Evolutionary conservation across 2,329 filamentous ascomycete genomes (phyloP), one percentile per base, ranked within the genome.

Genomic region (Cytospora paraplurivora): DNA sequence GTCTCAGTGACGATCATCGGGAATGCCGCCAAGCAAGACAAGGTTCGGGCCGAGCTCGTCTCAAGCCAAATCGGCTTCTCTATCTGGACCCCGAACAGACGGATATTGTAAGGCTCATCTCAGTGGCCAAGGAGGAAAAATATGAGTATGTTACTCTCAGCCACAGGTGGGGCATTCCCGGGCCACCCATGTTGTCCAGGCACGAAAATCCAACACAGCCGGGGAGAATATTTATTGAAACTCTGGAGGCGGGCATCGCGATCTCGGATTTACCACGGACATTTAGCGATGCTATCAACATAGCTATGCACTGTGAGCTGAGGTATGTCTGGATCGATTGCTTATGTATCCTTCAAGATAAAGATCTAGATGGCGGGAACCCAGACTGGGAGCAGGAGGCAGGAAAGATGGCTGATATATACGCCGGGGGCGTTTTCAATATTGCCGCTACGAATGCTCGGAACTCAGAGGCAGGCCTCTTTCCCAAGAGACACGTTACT

Each of bases 271-370:
- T 59, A 12, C 56, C 56, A 27, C 35, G 37, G 56, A 50, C 49
- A 1, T 59, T 59, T 13, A 7, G 34, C 2, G 56, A 59, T 0
- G 56, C 56, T 17, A 37, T 59, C 32, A 1, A 21, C 4, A 51
- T 51, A 12, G 44, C 38, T 2, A 17, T 13, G 21, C 33, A 59
- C 12, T 27, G 49, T 27, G 27, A 21, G 12, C 32, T 59, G 33
- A 19, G 35, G 10, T n/a, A 59, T 49, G 51, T 59, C 4, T 59
- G 56, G 56, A 59, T 59, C 8, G 56, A 59, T 12, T 59, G 41
- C 10, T 21, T 59, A 3, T 59, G 33, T 15, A 59, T 59, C 37
- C 11, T 51, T 21, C 56, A 59, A 33, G 56, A 59, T 38, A 44
- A 17, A 19, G 10, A 11, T n/a, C 10, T n/a, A 1, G n/a, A 44